Evolutionary conservation across 2,329 filamentous ascomycete species (phyloP), one percentile per base, ranked within the genome.

Genomic region (Paecilomyces sp.): DNA sequence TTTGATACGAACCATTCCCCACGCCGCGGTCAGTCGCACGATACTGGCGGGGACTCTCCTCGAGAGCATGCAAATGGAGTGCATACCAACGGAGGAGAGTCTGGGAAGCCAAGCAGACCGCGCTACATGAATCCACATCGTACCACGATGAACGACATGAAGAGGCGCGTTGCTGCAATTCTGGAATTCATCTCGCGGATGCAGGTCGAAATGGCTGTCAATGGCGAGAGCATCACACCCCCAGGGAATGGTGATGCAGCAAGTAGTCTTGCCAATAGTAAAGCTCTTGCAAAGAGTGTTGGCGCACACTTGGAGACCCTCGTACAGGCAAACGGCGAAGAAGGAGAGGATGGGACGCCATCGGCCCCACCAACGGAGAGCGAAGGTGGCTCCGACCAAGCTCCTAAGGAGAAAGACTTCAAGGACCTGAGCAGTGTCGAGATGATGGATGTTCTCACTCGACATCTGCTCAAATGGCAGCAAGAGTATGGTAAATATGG

Each of bases 181-280:
- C 82, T 96, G 61, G 91, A 94, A 66, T 97, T 93, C 70, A 96
- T 97, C 63, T 88, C 89, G 3, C 86, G 91, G 65, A 93, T 91
- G 60, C 92, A 97, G 73, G 82, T 96, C 6, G 92, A 97, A 69
- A 84, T 96, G 75, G 91, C 90, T 1, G 86, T 84, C 31, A 73
- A 75, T 77, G 62, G 80, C 75, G 79, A 67, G 74, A 80, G 64
- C 70, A 77, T 64, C 64, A 77, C 65, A 67, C 76, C 60, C 69
- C 78, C 60, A 65, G 68, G 67, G 65, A 63, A 76, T 71, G 70
- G 69, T 47, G 73, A 74, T 54, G 67, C 70, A 13, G 61, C 68
- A 47, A 47, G 41, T 5, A 47, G 18, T 5, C 41, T 47, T 22
- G 41, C 41, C 3, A 47, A 47, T 15, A 74, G 75, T 54, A 71